Evolutionary conservation across 768 basidiomycete genomes (phyloP).

Genomic region (Hebeloma cylindrosporum): DNA sequence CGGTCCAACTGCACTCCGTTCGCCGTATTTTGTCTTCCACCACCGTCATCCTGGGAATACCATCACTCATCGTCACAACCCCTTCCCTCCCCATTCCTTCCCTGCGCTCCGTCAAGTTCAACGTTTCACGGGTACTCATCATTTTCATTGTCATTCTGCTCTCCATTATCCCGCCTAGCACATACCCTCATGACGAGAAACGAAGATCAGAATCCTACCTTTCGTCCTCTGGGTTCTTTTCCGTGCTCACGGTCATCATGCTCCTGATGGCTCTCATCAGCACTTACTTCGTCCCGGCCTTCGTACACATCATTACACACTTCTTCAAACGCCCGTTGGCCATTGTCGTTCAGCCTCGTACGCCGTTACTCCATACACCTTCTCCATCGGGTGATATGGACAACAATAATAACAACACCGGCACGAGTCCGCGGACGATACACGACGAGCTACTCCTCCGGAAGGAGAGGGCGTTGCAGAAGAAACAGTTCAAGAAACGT

Average conservation of each 20-base stretch:
- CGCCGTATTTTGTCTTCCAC: conserved; percentile 43
- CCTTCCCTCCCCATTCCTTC: conserved; percentile 53
- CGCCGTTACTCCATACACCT: conserved; percentile 25
- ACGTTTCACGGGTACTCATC: conserved; percentile 45
- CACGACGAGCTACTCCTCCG: conserved; percentile 76
- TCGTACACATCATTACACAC: conserved; percentile 80
- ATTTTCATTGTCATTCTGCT: conserved; percentile 43
- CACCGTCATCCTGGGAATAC: conserved; percentile 59
- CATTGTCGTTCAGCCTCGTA: conserved; percentile 66
- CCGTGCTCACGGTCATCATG: conserved; percentile 43
- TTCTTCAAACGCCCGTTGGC: conserved; percentile 81
- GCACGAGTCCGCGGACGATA: conserved; percentile 25
- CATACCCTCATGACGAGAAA: conserved; percentile 6
- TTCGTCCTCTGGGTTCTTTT: conserved; percentile 16
- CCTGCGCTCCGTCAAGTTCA: conserved; percentile 41
- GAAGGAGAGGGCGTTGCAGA: conserved; percentile 85
- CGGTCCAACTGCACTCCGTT: conserved; percentile 34
- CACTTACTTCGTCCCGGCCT: conserved; percentile 69
- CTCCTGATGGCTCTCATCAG: conserved; percentile 52
- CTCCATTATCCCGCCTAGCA: conserved; percentile 42
- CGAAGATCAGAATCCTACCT: conserved; percentile 16
- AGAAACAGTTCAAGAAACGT: conserved; percentile 65
- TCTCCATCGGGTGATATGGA: conserved; percentile 10
- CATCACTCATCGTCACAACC: conserved; percentile 55
- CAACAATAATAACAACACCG: conserved; percentile 4